These are phyloP conservation scores for Ceratorhiza oryzae-sativae DNA, from an alignment of 1,284 basidiomycete species.

Conservation along the genomic window DNA sequence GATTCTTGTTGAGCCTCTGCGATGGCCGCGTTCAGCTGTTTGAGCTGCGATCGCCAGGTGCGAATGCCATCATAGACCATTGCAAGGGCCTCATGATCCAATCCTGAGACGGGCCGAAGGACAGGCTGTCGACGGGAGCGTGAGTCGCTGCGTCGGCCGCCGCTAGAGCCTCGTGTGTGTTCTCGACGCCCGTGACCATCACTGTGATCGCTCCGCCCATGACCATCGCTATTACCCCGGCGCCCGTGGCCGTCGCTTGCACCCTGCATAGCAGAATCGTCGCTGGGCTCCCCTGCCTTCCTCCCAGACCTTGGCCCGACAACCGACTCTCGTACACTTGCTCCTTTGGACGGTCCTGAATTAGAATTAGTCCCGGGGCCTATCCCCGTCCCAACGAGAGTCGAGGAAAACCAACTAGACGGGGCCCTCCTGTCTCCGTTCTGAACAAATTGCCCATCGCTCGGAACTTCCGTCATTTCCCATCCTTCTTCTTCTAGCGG, in stretches of 20 bases:
- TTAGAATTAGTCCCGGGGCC: conserved; percentile 27
- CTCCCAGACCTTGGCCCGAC: background rate
- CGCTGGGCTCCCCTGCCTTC: conserved; percentile 7
- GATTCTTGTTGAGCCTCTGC: conserved; percentile 66
- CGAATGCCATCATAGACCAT: conserved; percentile 71
- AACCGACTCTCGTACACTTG: conserved; percentile 25
- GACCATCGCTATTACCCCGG: conserved; percentile 9
- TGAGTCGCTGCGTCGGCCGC: conserved; percentile 5
- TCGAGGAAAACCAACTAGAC: conserved; percentile 65
- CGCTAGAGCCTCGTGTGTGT: background rate
- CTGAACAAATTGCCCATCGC: conserved; percentile 14
- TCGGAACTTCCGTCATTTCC: conserved; percentile 36
- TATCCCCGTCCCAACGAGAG: conserved; percentile 51
- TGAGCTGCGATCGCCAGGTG: conserved; percentile 69
- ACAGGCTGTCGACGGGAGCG: conserved; percentile 69
- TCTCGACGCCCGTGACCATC: conserved; percentile 12
- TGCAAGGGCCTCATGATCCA: conserved; percentile 69
- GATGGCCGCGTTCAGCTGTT: conserved; percentile 74
- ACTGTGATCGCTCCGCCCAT: background rate
- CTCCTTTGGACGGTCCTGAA: conserved; percentile 13
- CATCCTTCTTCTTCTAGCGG: conserved; percentile 24
- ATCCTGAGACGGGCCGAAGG: conserved; percentile 70
- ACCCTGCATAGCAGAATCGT: conserved; percentile 7
- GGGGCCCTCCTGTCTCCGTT: conserved; percentile 10
- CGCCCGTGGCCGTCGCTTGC: conserved; percentile 29